phyloP scores from a whole-genome alignment of 2,329 filamentous ascomycete species.

The Trichocomaceae sp. region DNA sequence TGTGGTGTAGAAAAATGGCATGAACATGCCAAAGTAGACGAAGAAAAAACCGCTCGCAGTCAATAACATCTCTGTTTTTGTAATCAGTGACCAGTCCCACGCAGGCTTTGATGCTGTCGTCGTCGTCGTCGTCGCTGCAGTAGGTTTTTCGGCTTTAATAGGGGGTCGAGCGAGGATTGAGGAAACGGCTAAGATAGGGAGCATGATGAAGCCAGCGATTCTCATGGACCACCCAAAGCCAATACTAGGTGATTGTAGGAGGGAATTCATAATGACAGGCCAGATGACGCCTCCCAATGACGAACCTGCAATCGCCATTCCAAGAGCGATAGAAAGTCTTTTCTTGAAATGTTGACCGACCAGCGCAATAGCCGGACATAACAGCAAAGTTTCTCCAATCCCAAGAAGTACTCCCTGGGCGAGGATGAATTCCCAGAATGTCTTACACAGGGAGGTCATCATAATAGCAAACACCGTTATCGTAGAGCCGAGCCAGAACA shows the following conservation, averaged over 20 bases:
- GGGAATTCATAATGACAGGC: slow-evolving; percentile 27
- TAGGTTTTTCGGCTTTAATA: neutral
- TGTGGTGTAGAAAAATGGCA: slow-evolving; percentile 34
- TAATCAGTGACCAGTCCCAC: slow-evolving; percentile 20
- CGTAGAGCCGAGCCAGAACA: slow-evolving; percentile 24
- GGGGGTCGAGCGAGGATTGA: slow-evolving; percentile 18
- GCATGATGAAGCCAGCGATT: slow-evolving; percentile 37
- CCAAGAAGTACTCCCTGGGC: slow-evolving; percentile 32
- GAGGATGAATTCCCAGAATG: slow-evolving; percentile 36
- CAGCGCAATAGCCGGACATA: slow-evolving; percentile 26
- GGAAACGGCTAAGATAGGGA: slow-evolving; percentile 29
- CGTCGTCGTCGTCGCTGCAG: neutral
- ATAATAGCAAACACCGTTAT: slow-evolving; percentile 27
- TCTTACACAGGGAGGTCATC: slow-evolving; percentile 32
- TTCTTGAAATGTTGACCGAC: slow-evolving; percentile 26
- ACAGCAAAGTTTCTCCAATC: slow-evolving; percentile 24
- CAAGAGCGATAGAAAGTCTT: slow-evolving; percentile 26
- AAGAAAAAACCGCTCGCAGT: slow-evolving; percentile 30
- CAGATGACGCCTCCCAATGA: slow-evolving; percentile 32
- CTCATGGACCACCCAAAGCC: slow-evolving; percentile 35
- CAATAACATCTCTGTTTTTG: slow-evolving; percentile 20
- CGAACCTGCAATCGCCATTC: slow-evolving; percentile 28
- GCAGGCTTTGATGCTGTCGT: neutral
- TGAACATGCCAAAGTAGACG: slow-evolving; percentile 35
- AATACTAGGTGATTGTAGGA: slow-evolving; percentile 22